phyloP scores from a whole-genome alignment of 345 rosid species.

The Bruguiera gymnorhiza region DNA sequence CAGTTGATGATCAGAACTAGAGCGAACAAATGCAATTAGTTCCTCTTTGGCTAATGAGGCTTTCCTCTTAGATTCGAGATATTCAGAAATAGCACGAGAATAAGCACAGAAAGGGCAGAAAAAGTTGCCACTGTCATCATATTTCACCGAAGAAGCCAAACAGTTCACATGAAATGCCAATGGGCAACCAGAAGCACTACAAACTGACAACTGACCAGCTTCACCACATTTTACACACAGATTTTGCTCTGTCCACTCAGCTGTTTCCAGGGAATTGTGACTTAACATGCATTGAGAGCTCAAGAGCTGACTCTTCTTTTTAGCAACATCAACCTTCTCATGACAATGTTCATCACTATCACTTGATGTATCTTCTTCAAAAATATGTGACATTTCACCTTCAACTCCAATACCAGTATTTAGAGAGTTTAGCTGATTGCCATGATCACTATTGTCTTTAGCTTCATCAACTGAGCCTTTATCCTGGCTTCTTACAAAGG shows the following conservation, averaged over 20 bases:
- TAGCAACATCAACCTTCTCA: constrained; percentile 29
- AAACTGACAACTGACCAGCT: constrained; percentile 43
- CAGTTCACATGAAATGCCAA: constrained; percentile 49
- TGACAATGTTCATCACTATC: constrained; percentile 21
- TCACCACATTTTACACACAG: constrained; percentile 51
- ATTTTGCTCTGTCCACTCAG: constrained; percentile 35
- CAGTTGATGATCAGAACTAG: constrained; percentile 16
- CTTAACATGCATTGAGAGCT: constrained; percentile 22
- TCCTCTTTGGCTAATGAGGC: constrained; percentile 38
- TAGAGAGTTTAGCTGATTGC: neutral
- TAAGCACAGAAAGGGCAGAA: constrained; percentile 57
- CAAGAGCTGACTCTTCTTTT: constrained; percentile 38
- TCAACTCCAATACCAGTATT: constrained; percentile 9
- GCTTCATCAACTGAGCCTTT: constrained; percentile 11
- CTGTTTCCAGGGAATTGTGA: constrained; percentile 19
- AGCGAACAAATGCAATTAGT: constrained; percentile 30
- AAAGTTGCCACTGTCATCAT: constrained; percentile 38
- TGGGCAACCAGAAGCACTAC: constrained; percentile 44
- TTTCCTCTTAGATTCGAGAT: constrained; percentile 37
- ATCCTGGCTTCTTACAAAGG: constrained; percentile 2
- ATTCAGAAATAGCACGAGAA: constrained; percentile 42
- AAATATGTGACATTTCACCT: constrained; percentile 12
- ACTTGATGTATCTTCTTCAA: constrained; percentile 27
- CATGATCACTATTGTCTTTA: constrained; percentile 4
- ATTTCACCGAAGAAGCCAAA: constrained; percentile 35